Evolutionary conservation across 129 eudicot species (phyloP).

Genomic region (Artemisia argyi): DNA sequence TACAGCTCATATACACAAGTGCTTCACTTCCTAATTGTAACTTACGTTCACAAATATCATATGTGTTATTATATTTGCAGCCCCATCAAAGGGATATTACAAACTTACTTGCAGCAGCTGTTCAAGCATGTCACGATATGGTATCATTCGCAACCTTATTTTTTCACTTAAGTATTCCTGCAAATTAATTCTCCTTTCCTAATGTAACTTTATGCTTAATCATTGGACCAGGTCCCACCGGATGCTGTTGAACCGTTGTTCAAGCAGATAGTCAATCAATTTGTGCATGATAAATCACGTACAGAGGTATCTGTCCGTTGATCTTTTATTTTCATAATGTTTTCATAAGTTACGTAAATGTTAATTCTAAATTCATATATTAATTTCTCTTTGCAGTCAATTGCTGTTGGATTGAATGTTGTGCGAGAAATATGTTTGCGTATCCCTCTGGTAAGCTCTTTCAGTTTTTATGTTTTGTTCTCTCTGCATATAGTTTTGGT

Average conservation of each 20-base stretch:
- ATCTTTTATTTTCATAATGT: neutral
- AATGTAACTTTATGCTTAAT: neutral
- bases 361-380: neutral
- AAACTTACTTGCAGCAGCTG: constrained; percentile 92
- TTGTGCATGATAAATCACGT: constrained; percentile 88
- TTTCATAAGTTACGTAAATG: constrained; percentile 1
- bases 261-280: constrained; percentile 87
- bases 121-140: constrained; percentile 99
- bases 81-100: constrained; percentile 98
- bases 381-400: constrained; percentile 59
- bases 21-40: neutral
- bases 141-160: constrained; percentile 37
- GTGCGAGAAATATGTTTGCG: constrained; percentile 95
- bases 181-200: neutral
- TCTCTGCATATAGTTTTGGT: constrained; percentile 1
- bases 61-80: constrained; percentile 39
- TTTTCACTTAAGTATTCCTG: neutral
- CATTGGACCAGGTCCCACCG: constrained; percentile 76
- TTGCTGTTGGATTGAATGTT: constrained; percentile 93
- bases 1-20: constrained; percentile 14
- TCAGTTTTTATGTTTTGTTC: neutral
- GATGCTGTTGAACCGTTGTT: constrained; percentile 94
- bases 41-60: constrained; percentile 17
- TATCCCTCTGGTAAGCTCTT: constrained; percentile 76
- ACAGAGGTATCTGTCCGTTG: constrained; percentile 63